Conservation (phyloP, 2,329 filamentous ascomycete genomes). For the Xylaria sp. region DNA sequence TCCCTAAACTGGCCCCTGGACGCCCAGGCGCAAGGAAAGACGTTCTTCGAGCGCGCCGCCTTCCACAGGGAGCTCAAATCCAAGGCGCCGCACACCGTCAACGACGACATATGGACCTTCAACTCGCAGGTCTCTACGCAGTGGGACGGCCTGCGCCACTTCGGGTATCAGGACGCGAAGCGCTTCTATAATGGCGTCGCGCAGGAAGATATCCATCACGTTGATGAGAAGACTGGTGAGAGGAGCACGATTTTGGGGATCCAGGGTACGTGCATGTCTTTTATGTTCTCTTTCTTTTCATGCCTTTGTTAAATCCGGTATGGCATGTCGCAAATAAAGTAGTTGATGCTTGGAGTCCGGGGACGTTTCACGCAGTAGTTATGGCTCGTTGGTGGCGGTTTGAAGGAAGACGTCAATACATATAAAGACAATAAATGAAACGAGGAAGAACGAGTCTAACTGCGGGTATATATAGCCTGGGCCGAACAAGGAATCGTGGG, state of each 20-base stretch:
- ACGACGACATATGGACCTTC: slow-evolving; percentile 69
- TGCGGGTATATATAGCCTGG: slow-evolving; percentile 53
- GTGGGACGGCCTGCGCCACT: slow-evolving; percentile 67
- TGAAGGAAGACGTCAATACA: not conserved
- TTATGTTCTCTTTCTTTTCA: not conserved
- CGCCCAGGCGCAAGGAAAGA: slow-evolving; percentile 58
- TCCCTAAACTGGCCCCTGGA: slow-evolving; percentile 70
- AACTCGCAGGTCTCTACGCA: slow-evolving; percentile 69
- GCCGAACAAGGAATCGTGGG: slow-evolving; percentile 65
- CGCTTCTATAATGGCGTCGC: slow-evolving; percentile 31
- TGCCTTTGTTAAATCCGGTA: not conserved
- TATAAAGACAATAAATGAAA: not conserved
- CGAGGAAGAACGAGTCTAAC: not conserved
- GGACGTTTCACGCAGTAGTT: not conserved
- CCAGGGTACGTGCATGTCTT: slow-evolving; percentile 27
- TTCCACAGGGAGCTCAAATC: slow-evolving; percentile 65
- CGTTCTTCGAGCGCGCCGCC: slow-evolving; percentile 65
- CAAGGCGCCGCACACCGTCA: slow-evolving; percentile 63
- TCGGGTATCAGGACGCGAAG: slow-evolving; percentile 57
- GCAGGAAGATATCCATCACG: slow-evolving; percentile 32
- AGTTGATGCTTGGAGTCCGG: not conserved
- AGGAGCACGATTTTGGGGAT: slow-evolving; percentile 32
- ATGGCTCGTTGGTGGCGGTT: not conserved
- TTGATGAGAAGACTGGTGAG: slow-evolving; percentile 26
- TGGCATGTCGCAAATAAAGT: not conserved